Percentiles rank a stretch among this genome's conserved stretches.
phyloP scores from a whole-genome alignment of 1,139 yeast genomes.

The Yamadazyma triangularis region DNA sequence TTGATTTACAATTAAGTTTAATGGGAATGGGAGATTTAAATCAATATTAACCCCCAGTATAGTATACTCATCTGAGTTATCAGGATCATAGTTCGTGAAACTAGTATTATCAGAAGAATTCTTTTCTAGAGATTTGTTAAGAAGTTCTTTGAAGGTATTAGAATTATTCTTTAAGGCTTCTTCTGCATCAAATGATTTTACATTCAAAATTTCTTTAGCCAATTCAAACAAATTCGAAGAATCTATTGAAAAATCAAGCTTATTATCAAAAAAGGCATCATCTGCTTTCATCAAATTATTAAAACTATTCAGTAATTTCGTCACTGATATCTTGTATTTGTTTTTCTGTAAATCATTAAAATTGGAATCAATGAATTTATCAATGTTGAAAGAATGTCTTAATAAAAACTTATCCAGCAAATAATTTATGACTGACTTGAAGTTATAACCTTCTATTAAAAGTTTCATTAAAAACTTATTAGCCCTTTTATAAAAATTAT shows the following conservation, averaged over 20 bases:
- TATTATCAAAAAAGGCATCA: conserved; percentile 15
- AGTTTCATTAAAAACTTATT: conserved; percentile 58
- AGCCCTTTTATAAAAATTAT: conserved; percentile 64
- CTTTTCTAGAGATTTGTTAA: conserved; percentile 31
- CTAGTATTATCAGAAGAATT: conserved; percentile 9
- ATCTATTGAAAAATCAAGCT: conserved; percentile 28
- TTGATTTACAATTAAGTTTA: conserved; percentile 68
- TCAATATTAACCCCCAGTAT: conserved; percentile 55
- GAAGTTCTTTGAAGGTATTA: conserved; percentile 27
- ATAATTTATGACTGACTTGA: conserved; percentile 43
- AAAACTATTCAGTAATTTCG: conserved; percentile 19
- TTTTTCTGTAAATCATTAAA: conserved; percentile 33
- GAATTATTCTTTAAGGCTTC: conserved; percentile 40
- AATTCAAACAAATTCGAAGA: conserved; percentile 48
- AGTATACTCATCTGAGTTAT: conserved; percentile 39
- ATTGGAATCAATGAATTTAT: conserved; percentile 35
- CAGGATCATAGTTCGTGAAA: conserved; percentile 30
- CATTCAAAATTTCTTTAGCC: conserved; percentile 59
- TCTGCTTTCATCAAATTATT: conserved; percentile 10
- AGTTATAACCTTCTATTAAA: conserved; percentile 56
- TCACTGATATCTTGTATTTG: conserved; percentile 26
- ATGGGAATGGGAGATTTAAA: conserved; percentile 76
- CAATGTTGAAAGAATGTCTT: conserved; percentile 43
- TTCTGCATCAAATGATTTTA: conserved; percentile 61
- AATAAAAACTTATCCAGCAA: conserved; percentile 54